phyloP scores from a whole-genome alignment of 2,329 filamentous ascomycete genomes.

The Beauveria caledonica region DNA sequence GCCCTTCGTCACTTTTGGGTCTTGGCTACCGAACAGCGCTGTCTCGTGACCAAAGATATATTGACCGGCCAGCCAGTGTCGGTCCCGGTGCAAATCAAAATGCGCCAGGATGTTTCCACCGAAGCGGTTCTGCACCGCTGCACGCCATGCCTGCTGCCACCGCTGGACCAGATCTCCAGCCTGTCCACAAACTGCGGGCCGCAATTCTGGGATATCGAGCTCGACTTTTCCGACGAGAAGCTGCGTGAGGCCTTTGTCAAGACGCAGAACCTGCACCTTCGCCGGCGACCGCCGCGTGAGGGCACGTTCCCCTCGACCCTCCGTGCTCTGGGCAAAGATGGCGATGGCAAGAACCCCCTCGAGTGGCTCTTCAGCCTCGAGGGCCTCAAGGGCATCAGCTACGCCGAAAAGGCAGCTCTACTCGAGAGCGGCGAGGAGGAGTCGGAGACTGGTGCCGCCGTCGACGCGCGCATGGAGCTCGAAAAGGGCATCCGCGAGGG shows the following conservation, averaged over 20 bases:
- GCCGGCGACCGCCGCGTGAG: conserved; percentile 60
- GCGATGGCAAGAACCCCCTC: conserved; percentile 39
- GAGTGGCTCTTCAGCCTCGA: conserved; percentile 67
- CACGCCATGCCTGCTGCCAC: conserved; percentile 55
- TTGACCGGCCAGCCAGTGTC: conserved; percentile 73
- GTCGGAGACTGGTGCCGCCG: conserved; percentile 39
- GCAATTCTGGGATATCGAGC: conserved; percentile 70
- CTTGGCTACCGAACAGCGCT: conserved; percentile 80
- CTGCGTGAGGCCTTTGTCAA: conserved; percentile 54
- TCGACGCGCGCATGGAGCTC: conserved; percentile 67
- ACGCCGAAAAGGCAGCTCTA: conserved; percentile 59
- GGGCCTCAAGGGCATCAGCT: conserved; percentile 44
- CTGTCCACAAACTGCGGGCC: conserved; percentile 54
- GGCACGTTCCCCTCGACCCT: conserved; percentile 66
- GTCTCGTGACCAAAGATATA: conserved; percentile 79
- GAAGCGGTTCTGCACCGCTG: conserved; percentile 33
- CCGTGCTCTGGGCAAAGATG: conserved; percentile 53
- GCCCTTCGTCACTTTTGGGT: conserved; percentile 98
- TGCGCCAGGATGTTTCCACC: conserved; percentile 36
- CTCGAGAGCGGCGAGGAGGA: conserved; percentile 44
- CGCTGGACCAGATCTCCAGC: conserved; percentile 52
- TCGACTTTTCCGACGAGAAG: conserved; percentile 62
- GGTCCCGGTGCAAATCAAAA: conserved; percentile 59
- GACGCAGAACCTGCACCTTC: conserved; percentile 67
- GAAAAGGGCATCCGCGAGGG: conserved; percentile 37